Evolutionary conservation across 2,329 filamentous ascomycete species (phyloP).

Genomic region (Colletotrichum horii): DNA sequence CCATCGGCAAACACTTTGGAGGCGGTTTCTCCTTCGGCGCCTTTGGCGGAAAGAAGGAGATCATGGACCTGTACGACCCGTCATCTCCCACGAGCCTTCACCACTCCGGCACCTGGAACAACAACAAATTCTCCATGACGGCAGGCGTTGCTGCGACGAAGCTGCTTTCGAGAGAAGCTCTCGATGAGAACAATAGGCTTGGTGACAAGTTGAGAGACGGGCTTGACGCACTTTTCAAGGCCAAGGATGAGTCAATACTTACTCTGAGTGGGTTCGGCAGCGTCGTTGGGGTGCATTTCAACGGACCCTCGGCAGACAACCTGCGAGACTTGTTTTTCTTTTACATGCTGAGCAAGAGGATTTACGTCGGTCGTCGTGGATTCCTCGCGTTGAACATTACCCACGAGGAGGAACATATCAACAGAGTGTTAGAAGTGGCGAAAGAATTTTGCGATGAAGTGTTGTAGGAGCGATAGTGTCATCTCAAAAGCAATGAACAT

Average conservation of each 20-base stretch:
- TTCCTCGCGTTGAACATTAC: constrained; percentile 19
- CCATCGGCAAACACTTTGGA: constrained; percentile 70
- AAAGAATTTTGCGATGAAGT: constrained; percentile 1
- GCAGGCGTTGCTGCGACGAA: constrained; percentile 18
- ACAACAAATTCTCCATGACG: constrained; percentile 24
- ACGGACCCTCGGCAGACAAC: neutral
- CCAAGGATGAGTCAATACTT: neutral
- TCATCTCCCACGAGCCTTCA: constrained; percentile 28
- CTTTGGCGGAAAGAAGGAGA: constrained; percentile 64
- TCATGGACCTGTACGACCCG: constrained; percentile 66
- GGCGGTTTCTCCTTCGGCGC: constrained; percentile 71
- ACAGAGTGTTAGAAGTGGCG: neutral
- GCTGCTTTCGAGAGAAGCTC: constrained; percentile 8
- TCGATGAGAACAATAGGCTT: constrained; percentile 7
- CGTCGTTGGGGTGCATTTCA: constrained; percentile 14
- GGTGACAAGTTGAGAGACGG: constrained; percentile 2
- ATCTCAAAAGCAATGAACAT: neutral
- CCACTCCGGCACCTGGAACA: constrained; percentile 24
- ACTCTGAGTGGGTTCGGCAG: constrained; percentile 14
- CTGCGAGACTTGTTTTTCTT: constrained; percentile 18
- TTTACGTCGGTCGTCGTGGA: constrained; percentile 18
- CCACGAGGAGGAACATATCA: constrained; percentile 10
- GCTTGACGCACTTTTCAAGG: neutral
- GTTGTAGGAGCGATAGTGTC: neutral
- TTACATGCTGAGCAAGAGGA: constrained; percentile 5